Evolutionary conservation across 73 alveolate genomes (phyloP).

Genomic region (Blepharisma stoltei): DNA sequence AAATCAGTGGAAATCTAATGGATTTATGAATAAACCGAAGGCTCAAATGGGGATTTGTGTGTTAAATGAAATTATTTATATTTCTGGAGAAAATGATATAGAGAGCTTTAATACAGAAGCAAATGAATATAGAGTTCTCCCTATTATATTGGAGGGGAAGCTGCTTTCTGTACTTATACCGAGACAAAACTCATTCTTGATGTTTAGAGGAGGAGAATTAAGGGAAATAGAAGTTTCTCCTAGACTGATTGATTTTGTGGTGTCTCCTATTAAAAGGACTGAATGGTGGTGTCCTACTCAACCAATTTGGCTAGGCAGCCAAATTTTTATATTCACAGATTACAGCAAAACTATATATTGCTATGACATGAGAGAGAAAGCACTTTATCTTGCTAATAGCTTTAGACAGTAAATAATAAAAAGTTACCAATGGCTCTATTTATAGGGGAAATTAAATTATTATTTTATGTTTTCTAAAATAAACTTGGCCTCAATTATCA

Average conservation of each 20-base stretch:
- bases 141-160: neutral
- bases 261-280: neutral
- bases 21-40: neutral
- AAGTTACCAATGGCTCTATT: too few species aligned
- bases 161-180: neutral
- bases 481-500: too few species aligned
- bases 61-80: neutral
- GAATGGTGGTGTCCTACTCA: constrained; percentile 22
- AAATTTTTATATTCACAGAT: neutral
- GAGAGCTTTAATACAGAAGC: neutral
- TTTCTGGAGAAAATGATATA: constrained; percentile 17
- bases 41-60: constrained; percentile 23
- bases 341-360: neutral
- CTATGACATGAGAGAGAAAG: neutral
- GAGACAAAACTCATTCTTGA: neutral
- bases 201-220: constrained; percentile 14
- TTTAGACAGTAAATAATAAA: too few species aligned
- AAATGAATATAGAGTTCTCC: neutral
- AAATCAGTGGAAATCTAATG: neutral
- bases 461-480: too few species aligned
- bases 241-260: neutral
- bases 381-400: neutral
- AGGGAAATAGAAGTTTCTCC: neutral
- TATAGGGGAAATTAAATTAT: too few species aligned
- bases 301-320: neutral